A percentile compares a stretch with the other conserved stretches of the same genome.
Conservation (phyloP, 352 stramenopile genomes). For the Elongisporangium prolatum region DNA sequence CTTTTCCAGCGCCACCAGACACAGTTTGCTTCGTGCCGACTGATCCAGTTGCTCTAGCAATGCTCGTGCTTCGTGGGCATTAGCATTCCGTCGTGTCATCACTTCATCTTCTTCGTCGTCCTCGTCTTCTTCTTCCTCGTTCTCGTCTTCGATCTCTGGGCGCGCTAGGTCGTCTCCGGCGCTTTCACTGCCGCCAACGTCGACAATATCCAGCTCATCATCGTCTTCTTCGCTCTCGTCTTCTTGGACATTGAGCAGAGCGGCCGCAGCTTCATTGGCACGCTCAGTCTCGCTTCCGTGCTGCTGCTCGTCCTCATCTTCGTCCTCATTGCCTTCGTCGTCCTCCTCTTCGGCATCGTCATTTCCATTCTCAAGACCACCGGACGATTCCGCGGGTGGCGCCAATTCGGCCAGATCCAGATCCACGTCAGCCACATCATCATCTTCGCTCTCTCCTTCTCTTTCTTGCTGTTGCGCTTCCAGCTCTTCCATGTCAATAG, state of each 20-base stretch:
- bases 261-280: slow-evolving; percentile 1
- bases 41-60: slow-evolving; percentile 49
- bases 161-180: slow-evolving; percentile 11
- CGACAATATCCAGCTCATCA: slow-evolving; percentile 35
- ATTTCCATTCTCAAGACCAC: too few species aligned
- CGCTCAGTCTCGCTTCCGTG: slow-evolving; percentile 8
- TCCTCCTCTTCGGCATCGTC: slow-evolving; percentile 8
- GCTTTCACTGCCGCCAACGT: slow-evolving; percentile 18
- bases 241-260: slow-evolving; percentile 3
- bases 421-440: not conserved
- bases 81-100: slow-evolving; percentile 25
- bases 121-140: slow-evolving; percentile 29
- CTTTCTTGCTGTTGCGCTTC: slow-evolving; percentile 14
- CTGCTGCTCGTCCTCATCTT: slow-evolving; percentile 9
- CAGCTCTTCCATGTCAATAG: slow-evolving; percentile 12
- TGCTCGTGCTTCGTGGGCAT: slow-evolving; percentile 42
- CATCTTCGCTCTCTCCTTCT: slow-evolving; percentile 10
- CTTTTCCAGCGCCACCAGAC: slow-evolving; percentile 55
- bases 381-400: not conserved
- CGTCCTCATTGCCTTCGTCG: slow-evolving; percentile 3
- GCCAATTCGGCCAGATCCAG: slow-evolving; percentile 12
- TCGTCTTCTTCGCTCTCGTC: slow-evolving; percentile 16
- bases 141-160: slow-evolving; percentile 8
- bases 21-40: slow-evolving; percentile 48
- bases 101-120: slow-evolving; percentile 29